phyloP scores from a whole-genome alignment of 805 yeast genomes.

The Saccharomycopsis fibuligera region DNA sequence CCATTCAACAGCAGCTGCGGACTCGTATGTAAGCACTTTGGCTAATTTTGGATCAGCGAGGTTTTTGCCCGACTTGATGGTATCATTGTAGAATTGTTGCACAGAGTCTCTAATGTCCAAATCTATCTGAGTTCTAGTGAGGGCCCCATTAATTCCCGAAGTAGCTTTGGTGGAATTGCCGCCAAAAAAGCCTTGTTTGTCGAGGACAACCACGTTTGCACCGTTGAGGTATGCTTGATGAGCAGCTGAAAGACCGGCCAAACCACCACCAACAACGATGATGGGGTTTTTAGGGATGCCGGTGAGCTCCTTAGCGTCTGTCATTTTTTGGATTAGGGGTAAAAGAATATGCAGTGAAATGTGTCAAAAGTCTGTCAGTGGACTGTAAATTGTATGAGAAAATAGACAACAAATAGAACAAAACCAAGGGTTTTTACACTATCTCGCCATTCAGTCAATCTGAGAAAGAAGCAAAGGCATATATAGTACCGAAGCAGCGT shows the following conservation, averaged over 20 bases:
- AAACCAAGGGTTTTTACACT: background rate
- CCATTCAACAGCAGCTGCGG: conserved; percentile 69
- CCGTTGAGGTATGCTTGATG: conserved; percentile 51
- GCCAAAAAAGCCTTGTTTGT: conserved; percentile 54
- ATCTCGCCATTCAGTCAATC: no score
- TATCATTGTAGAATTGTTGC: conserved; percentile 56
- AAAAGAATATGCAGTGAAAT: background rate
- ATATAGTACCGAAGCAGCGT: no score
- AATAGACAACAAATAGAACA: background rate
- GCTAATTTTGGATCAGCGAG: conserved; percentile 55
- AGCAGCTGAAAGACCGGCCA: conserved; percentile 59
- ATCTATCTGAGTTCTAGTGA: conserved; percentile 52
- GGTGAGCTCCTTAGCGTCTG: conserved; percentile 8
- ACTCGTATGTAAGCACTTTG: conserved; percentile 51
- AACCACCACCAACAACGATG: conserved; percentile 58
- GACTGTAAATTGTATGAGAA: background rate
- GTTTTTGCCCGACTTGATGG: conserved; percentile 57
- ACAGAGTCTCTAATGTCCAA: conserved; percentile 48
- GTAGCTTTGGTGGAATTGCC: conserved; percentile 66
- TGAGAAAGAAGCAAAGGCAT: no score
- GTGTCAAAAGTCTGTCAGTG: background rate
- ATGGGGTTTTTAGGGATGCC: conserved; percentile 24
- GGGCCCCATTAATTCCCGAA: conserved; percentile 68
- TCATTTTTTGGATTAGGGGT: conserved; percentile 12
- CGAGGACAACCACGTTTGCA: conserved; percentile 45